Evolutionary conservation across 805 yeast genomes (phyloP).

Genomic region (Kodamaea kaohsiungensis): DNA sequence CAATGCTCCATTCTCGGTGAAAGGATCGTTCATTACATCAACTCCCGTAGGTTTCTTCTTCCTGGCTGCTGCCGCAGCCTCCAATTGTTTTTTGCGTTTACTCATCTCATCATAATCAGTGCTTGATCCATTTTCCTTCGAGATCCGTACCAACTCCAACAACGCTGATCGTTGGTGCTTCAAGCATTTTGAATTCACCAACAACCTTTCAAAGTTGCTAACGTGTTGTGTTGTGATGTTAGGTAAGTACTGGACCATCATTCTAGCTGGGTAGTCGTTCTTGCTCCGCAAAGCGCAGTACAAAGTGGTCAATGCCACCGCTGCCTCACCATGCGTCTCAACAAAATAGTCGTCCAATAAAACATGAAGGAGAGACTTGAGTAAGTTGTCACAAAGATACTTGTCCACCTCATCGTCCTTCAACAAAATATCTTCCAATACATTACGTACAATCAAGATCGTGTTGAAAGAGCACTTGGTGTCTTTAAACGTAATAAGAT

Average conservation of each 20-base stretch:
- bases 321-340: conserved; percentile 90
- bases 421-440: conserved; percentile 66
- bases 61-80: conserved; percentile 43
- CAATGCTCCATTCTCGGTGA: conserved; percentile 66
- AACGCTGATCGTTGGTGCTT: conserved; percentile 81
- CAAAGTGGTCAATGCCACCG: conserved; percentile 79
- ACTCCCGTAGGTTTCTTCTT: conserved; percentile 44
- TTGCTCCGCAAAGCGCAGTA: conserved; percentile 73
- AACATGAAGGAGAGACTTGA: conserved; percentile 67
- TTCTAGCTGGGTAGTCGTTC: conserved; percentile 66
- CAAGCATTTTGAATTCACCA: conserved; percentile 64
- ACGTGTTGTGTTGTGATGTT: conserved; percentile 57
- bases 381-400: conserved; percentile 62
- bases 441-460: conserved; percentile 72
- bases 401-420: conserved; percentile 76
- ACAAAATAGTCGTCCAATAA: conserved; percentile 73
- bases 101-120: conserved; percentile 44
- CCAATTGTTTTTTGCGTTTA: conserved; percentile 57
- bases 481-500: conserved; percentile 80
- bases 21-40: conserved; percentile 73
- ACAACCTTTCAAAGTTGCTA: conserved; percentile 59
- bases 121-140: conserved; percentile 43
- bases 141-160: conserved; percentile 69
- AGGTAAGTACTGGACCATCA: conserved; percentile 55
- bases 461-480: conserved; percentile 92